These are phyloP conservation scores for Acmispon strigosus DNA, from an alignment of 306 rosid genomes.

Conservation along the genomic window DNA sequence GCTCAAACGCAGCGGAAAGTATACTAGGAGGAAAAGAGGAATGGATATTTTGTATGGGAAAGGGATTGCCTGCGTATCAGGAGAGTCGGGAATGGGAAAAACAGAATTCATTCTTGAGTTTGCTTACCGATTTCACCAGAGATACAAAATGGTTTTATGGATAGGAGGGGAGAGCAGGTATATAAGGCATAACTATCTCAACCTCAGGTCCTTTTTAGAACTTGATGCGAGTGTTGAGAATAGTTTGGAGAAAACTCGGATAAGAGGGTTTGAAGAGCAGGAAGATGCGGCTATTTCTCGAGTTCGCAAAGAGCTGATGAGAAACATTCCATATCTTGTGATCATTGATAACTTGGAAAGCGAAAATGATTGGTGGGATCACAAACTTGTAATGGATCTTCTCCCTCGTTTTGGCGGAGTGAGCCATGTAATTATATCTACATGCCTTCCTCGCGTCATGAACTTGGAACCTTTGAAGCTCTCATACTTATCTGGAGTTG, in stretches of 20 bases:
- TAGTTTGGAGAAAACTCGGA: constrained; percentile 48
- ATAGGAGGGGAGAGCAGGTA: constrained; percentile 81
- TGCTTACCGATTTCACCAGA: constrained; percentile 91
- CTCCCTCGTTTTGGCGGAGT: constrained; percentile 93
- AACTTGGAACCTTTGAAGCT: constrained; percentile 84
- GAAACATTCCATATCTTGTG: constrained; percentile 72
- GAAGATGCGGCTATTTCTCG: constrained; percentile 71
- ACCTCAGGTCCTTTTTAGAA: constrained; percentile 72
- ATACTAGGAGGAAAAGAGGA: constrained; percentile 60
- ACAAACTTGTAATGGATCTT: constrained; percentile 86
- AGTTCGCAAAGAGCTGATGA: constrained; percentile 84
- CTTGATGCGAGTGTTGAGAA: constrained; percentile 66
- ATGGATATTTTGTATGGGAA: constrained; percentile 63
- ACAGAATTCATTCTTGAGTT: constrained; percentile 91
- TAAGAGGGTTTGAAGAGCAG: constrained; percentile 69
- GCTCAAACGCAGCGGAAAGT: constrained; percentile 52
- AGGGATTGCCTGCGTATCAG: constrained; percentile 82
- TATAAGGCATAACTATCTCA: constrained; percentile 74
- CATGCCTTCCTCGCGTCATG: constrained; percentile 68
- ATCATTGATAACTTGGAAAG: constrained; percentile 84
- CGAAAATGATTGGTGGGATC: constrained; percentile 97
- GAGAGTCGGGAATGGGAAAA: constrained; percentile 89
- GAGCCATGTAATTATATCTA: constrained; percentile 76
- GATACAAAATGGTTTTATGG: constrained; percentile 87
- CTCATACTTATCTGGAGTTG: constrained; percentile 74